Evolutionary conservation across 768 basidiomycete species (phyloP), one percentile per base, ranked within the genome.

Genomic region (Termitomyces heimii): DNA sequence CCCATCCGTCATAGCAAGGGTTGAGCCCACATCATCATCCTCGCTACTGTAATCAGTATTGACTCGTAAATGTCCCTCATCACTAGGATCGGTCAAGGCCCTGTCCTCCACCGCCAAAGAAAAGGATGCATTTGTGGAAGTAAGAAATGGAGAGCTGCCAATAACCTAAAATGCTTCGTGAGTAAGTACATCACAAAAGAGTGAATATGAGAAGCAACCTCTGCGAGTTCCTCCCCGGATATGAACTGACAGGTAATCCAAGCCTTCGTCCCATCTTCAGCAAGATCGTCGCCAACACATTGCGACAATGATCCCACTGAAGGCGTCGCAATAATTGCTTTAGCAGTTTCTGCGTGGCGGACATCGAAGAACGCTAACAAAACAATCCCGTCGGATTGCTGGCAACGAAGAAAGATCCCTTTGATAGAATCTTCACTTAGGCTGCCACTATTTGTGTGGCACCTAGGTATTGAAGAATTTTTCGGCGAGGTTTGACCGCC

Each of bases 351-450:
- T 2, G 84, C 80, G 49, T 84, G 72, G 51, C 85, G 78, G 44
- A 79, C 66, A 61, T 89, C 85, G 68, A 78, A 81, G 61, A 88
- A 87, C 7, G 83, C 79, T 20, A 85, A 59, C 58, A 86, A 73
- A 45, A 87, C 70, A 43, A 81, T 70, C 7, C 84, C 84, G 37
- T 80, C 73, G 10, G 74, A 73, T 49, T 74, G 71, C 51, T 79
- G 79, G 59, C 77, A 77, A 34, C 78, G 77, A 35, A 77, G 75
- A 60, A 81, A 81, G 50, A 87, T 77, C 9, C 82, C 83, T 65
- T 84, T 83, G 56, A 88, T 77, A 18, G 68, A 65, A 29, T 66
- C 60, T 10, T 65, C 60, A n/a, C 45, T 53, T 22, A 65, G 52
- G 20, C 45, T 28, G n/a, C 57, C 50, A 4, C 20, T n/a, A 5